phyloP scores from a whole-genome alignment of 2,329 filamentous ascomycete species.

The Fusarium nelsonii region DNA sequence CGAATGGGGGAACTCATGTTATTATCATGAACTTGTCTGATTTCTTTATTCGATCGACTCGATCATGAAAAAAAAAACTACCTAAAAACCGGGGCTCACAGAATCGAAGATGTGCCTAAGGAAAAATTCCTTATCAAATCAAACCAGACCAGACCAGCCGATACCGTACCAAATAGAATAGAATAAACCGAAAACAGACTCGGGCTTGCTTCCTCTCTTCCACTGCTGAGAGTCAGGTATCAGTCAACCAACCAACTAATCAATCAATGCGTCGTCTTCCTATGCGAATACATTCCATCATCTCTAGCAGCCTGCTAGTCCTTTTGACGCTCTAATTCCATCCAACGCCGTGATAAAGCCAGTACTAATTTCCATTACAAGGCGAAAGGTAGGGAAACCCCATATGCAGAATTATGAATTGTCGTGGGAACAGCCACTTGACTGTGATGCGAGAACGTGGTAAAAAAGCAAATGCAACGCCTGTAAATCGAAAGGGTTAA shows the following conservation, averaged over 20 bases:
- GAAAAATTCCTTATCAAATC: conserved; percentile 25
- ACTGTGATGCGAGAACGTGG: conserved; percentile 11
- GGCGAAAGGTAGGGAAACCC: conserved; percentile 20
- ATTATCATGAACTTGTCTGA: conserved; percentile 42
- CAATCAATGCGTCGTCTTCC: conserved; percentile 29
- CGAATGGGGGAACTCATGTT: conserved; percentile 20
- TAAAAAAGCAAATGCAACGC: conserved; percentile 21
- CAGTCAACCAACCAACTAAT: conserved; percentile 24
- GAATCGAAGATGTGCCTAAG: conserved; percentile 37
- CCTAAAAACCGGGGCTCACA: conserved; percentile 38
- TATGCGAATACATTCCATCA: conserved; percentile 32
- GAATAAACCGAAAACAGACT: conserved; percentile 29
- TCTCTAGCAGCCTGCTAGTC: conserved; percentile 18
- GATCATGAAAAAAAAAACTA: conserved; percentile 39
- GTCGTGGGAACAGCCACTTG: conserved; percentile 21
- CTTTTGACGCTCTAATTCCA: conserved; percentile 41
- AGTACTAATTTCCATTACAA: conserved; percentile 39
- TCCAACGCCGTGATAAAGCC: conserved; percentile 45
- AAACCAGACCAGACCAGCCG: conserved; percentile 11
- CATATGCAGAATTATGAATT: conserved; percentile 38
- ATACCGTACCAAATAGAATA: conserved; percentile 16
- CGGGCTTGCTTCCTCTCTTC: conserved; percentile 22
- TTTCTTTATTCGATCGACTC: conserved; percentile 32
- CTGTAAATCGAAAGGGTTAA: neutral
- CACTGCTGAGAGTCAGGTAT: conserved; percentile 26